Conservation (phyloP, 1,139 yeast species). For the Zygosaccharomyces pseudobailii region DNA sequence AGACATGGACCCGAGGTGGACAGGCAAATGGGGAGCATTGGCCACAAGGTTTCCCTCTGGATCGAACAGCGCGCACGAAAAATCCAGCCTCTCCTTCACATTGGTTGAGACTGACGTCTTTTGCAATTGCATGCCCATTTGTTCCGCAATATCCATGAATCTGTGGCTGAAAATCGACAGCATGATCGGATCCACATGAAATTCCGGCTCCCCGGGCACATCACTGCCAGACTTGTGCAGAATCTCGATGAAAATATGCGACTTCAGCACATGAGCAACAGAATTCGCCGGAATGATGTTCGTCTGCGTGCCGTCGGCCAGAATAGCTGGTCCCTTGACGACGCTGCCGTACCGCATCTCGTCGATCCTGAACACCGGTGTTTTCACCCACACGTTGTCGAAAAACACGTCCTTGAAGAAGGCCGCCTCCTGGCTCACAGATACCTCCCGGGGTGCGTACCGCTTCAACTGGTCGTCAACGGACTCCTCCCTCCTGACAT, state of each 20-base stretch:
- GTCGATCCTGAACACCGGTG: conserved; percentile 50
- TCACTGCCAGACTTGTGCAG: conserved; percentile 32
- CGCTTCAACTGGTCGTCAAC: conserved; percentile 37
- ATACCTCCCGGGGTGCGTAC: conserved; percentile 13
- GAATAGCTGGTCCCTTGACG: conserved; percentile 72
- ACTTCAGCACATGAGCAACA: conserved; percentile 54
- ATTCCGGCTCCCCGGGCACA: background rate
- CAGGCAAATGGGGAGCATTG: conserved; percentile 86
- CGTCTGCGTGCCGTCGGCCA: conserved; percentile 85
- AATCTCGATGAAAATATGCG: conserved; percentile 49
- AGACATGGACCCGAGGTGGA: conserved; percentile 84
- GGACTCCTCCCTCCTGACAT: conserved; percentile 30
- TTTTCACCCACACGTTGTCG: conserved; percentile 45
- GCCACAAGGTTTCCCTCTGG: conserved; percentile 73
- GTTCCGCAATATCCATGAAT: conserved; percentile 86
- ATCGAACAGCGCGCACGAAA: conserved; percentile 79
- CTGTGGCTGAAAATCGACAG: conserved; percentile 77
- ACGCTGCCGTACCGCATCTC: conserved; percentile 49
- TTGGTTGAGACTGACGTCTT: conserved; percentile 83
- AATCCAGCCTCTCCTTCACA: conserved; percentile 77
- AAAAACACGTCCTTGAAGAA: conserved; percentile 42
- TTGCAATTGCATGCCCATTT: conserved; percentile 78
- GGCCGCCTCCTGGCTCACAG: conserved; percentile 26
- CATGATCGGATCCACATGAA: conserved; percentile 58
- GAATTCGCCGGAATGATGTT: conserved; percentile 71